Conservation (phyloP, 352 stramenopile genomes). For the Phytophthora cactorum region DNA sequence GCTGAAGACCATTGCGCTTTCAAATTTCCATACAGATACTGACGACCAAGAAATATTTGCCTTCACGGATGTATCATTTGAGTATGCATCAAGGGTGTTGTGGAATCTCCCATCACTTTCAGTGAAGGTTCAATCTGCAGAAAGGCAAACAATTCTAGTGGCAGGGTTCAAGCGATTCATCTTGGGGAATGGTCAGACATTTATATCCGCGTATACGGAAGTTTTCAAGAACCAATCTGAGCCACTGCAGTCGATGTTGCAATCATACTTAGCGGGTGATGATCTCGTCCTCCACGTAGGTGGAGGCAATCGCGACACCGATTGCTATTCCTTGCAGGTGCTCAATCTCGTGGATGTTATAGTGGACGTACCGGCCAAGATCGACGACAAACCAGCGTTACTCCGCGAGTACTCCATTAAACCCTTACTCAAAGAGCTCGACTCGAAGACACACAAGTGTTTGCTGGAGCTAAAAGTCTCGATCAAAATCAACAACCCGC, state of each 20-base stretch:
- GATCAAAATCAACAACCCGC: constrained; percentile 81
- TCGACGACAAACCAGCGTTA: constrained; percentile 75
- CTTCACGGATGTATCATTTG: constrained; percentile 82
- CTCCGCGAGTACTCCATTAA: constrained; percentile 66
- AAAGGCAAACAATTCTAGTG: constrained; percentile 55
- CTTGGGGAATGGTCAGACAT: constrained; percentile 70
- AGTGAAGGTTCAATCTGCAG: constrained; percentile 51
- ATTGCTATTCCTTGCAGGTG: constrained; percentile 75
- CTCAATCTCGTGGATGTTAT: constrained; percentile 67
- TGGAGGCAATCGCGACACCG: constrained; percentile 52
- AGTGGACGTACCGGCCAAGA: constrained; percentile 69
- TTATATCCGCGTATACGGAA: constrained; percentile 81
- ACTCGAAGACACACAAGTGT: constrained; percentile 77
- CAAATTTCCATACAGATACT: constrained; percentile 69
- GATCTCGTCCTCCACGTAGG: constrained; percentile 67
- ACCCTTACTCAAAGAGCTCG: constrained; percentile 73
- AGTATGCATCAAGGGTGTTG: constrained; percentile 61
- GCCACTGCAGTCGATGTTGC: constrained; percentile 72
- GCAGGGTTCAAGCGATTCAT: constrained; percentile 78
- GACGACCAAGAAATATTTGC: constrained; percentile 71
- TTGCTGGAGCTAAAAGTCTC: constrained; percentile 70
- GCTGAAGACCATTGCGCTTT: constrained; percentile 78
- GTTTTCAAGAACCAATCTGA: constrained; percentile 66
- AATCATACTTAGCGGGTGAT: constrained; percentile 70
- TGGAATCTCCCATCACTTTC: constrained; percentile 83